Base-by-base conservation (phyloP, 768 basidiomycete species). In the Scleroderma bovista region DNA sequence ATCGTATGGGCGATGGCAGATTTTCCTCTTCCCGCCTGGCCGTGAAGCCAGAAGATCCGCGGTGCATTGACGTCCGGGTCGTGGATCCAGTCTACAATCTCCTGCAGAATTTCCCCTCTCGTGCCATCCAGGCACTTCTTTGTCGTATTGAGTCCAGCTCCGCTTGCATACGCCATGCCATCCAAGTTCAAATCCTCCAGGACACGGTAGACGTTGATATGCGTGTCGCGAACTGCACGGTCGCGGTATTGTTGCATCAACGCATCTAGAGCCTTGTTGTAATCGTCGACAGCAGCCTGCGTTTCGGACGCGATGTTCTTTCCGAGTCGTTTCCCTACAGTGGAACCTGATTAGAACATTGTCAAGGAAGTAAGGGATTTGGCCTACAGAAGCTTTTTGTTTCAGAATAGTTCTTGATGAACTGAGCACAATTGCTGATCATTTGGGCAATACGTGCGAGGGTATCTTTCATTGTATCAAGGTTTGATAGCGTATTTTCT, bases 1-100 rank as follows among this genome's bases (percentile, higher is more conserved):
- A 50, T 50, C 1, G 48, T 50, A n/a, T 50, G 48, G 15, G 48
- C 42, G 26, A 50, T 45, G 11, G 38, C 47, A 26, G 47, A 40
- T 40, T 48, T 48, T 6, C 41, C 41, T n/a, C 24, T 43, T 1
- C 41, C 24, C 5, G 24, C 41, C 41, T 43, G 41, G 13, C 41
- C 41, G 24, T 43, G 41, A 17, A 43, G 41, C 41, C 41, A 43
- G 3, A 43, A 43, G 16, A 47, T 16, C 13, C 34, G 29, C 23
- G 34, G 46, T 15, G 26, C 22, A 13, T 26, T 19, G 3, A 16
- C 15, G 34, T n/a, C 22, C 10, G 36, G 5, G 15, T 29, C 38
- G 16, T 37, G 20, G 8, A 47, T 24, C 46, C 46, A 47, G 10
- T 8, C 9, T 4, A 38, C 31, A 20, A 47, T 47, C 3, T 47